Percentiles rank a stretch among this genome's conserved stretches.
Evolutionary conservation across 1,139 yeast species (phyloP).

Genomic region (Wickerhamomyces sp.): DNA sequence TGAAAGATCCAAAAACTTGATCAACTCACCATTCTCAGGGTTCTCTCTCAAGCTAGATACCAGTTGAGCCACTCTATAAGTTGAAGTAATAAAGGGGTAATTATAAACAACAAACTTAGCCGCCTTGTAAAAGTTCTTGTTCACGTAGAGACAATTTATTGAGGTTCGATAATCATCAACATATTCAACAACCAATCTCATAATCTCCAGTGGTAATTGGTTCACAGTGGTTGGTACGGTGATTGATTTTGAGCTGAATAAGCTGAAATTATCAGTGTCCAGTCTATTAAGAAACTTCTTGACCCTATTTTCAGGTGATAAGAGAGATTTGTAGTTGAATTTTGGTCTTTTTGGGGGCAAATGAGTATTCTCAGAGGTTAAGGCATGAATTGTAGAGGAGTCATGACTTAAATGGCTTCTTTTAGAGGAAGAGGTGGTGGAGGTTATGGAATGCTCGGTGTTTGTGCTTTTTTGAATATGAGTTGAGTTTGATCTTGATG

Average conservation of each 20-base stretch:
- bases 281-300: conserved; percentile 19
- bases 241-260: conserved; percentile 14
- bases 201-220: conserved; percentile 28
- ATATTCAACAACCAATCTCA: conserved; percentile 20
- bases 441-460: neutral
- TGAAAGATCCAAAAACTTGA: conserved; percentile 55
- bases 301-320: conserved; percentile 18
- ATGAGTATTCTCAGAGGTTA: neutral
- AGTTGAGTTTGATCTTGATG: conserved; percentile 6
- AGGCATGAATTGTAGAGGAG: neutral
- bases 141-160: conserved; percentile 44
- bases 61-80: conserved; percentile 75
- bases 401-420: neutral
- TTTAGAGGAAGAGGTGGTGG: neutral
- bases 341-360: conserved; percentile 8
- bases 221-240: conserved; percentile 7
- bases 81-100: conserved; percentile 52
- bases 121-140: conserved; percentile 44
- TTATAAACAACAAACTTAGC: conserved; percentile 52
- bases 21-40: conserved; percentile 50
- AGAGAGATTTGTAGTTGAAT: conserved; percentile 18
- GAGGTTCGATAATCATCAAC: conserved; percentile 29
- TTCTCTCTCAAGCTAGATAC: conserved; percentile 56
- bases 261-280: conserved; percentile 19
- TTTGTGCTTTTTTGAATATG: neutral